Evolutionary conservation across 164 flowering plant genomes (phyloP).

Genomic region (Cinnamomum micranthum): DNA sequence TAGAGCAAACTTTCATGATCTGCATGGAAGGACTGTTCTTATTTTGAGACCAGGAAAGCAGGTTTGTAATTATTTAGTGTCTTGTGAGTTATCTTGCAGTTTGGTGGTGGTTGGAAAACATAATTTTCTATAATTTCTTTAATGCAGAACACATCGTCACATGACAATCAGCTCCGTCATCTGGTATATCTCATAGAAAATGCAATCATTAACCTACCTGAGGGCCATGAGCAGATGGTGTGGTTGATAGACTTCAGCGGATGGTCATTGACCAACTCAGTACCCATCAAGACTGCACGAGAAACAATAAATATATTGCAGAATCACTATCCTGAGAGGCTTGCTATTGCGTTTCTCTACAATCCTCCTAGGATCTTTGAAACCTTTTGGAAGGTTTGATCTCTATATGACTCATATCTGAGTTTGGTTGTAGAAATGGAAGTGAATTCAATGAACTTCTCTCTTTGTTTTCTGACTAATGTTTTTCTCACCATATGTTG

Average conservation of each 20-base stretch:
- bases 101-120: neutral
- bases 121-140: neutral
- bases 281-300: conserved; percentile 73
- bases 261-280: conserved; percentile 58
- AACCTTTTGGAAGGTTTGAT: conserved; percentile 89
- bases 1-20: conserved; percentile 80
- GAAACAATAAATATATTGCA: conserved; percentile 66
- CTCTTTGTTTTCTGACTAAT: no score
- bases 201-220: conserved; percentile 84
- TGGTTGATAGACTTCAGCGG: conserved; percentile 97
- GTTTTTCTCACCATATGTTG: no score
- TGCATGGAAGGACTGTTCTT: conserved; percentile 70
- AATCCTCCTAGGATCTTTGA: conserved; percentile 89
- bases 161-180: conserved; percentile 78
- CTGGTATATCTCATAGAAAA: conserved; percentile 87
- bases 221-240: conserved; percentile 85
- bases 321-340: conserved; percentile 92
- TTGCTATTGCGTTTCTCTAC: conserved; percentile 82
- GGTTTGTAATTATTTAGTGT: conserved; percentile 17
- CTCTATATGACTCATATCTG: conserved; percentile 1
- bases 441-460: neutral
- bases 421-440: neutral
- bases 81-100: neutral
- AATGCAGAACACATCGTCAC: conserved; percentile 66
- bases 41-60: conserved; percentile 82